Evolutionary conservation across 2,329 filamentous ascomycete species (phyloP).

Genomic region (Pseudogymnoascus sp.): DNA sequence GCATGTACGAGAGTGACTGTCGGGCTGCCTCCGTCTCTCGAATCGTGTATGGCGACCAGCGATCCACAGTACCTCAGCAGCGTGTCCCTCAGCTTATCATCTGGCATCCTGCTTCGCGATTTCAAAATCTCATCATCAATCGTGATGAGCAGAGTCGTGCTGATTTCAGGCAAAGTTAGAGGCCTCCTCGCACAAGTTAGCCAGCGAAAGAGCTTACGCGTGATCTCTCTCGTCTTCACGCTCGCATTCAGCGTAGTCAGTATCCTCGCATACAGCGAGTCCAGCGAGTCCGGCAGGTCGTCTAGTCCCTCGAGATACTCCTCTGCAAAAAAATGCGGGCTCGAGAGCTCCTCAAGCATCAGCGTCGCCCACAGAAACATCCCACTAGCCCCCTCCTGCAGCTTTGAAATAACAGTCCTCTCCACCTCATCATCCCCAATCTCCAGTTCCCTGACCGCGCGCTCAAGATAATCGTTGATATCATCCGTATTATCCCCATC

Average conservation of each 20-base stretch:
- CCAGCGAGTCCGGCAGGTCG: neutral
- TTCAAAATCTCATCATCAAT: neutral
- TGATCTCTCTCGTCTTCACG: neutral
- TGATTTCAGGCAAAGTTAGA: conserved; percentile 3
- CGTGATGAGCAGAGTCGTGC: conserved; percentile 3
- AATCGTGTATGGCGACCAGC: neutral
- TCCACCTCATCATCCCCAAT: conserved; percentile 6
- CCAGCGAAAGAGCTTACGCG: conserved; percentile 4
- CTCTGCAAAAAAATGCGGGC: neutral
- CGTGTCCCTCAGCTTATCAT: neutral
- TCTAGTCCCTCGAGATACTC: neutral
- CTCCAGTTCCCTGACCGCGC: neutral
- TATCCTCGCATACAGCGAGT: neutral
- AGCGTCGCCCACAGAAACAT: conserved; percentile 13
- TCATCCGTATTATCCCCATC: neutral
- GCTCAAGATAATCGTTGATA: neutral
- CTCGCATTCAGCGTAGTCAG: neutral
- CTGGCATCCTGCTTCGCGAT: neutral
- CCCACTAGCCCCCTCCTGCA: neutral
- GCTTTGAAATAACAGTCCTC: neutral
- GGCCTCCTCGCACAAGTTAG: neutral
- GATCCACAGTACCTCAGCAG: neutral
- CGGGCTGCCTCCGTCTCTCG: neutral
- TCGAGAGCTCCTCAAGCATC: conserved; percentile 8
- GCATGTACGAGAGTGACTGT: neutral